phyloP scores from a whole-genome alignment of 345 rosid species.

The Moringa oleifera region DNA sequence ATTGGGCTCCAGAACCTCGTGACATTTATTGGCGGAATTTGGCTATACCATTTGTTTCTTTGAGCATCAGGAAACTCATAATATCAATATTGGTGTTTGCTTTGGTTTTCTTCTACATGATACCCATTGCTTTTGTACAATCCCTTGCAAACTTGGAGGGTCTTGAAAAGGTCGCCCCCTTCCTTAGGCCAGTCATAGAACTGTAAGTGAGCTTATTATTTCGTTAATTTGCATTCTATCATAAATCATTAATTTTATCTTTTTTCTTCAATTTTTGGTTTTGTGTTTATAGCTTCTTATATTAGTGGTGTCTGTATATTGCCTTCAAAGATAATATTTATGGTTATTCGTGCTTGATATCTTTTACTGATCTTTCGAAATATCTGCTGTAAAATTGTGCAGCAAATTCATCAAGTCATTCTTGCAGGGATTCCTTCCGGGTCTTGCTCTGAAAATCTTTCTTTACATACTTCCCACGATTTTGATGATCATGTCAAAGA shows the following conservation, averaged over 20 bases:
- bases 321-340: neutral
- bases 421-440: constrained; percentile 96
- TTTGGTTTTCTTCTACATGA: constrained; percentile 95
- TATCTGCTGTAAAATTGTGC: constrained; percentile 20
- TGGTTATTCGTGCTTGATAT: neutral
- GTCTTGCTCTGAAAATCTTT: constrained; percentile 88
- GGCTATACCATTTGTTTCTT: constrained; percentile 85
- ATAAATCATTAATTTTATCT: neutral
- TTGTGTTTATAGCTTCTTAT: neutral
- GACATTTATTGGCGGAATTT: constrained; percentile 92
- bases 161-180: constrained; percentile 83
- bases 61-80: constrained; percentile 68
- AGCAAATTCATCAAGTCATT: constrained; percentile 91
- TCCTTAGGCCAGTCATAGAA: constrained; percentile 88
- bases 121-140: constrained; percentile 97
- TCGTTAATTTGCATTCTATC: neutral
- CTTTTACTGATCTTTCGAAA: neutral
- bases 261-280: neutral
- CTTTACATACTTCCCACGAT: constrained; percentile 65
- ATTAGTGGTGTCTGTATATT: neutral
- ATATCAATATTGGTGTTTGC: constrained; percentile 71
- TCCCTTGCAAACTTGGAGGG: constrained; percentile 96
- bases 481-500: constrained; percentile 87
- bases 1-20: constrained; percentile 97
- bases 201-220: constrained; percentile 49